Conservation (phyloP, 768 basidiomycete genomes). For the Fibroporia radiculosa region DNA sequence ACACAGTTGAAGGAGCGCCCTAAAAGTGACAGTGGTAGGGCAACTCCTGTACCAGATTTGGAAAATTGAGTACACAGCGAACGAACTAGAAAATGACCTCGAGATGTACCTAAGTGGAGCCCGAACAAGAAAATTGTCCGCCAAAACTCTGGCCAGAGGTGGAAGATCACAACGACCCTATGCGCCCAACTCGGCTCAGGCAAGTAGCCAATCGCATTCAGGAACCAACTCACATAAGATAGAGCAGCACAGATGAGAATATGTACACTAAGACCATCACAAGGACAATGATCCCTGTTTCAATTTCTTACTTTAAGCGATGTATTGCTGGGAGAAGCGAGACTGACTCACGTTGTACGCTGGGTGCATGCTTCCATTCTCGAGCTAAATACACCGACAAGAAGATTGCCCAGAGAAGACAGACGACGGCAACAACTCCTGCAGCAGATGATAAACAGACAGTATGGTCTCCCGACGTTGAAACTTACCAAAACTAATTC, state of each 20-base stretch:
- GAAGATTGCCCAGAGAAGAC: constrained; percentile 17
- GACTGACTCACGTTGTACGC: constrained; percentile 15
- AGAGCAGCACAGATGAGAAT: constrained; percentile 16
- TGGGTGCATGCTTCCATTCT: constrained; percentile 14
- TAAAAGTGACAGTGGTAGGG: constrained; percentile 16
- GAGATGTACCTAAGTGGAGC: constrained; percentile 17
- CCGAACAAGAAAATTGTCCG: constrained; percentile 16
- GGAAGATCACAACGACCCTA: constrained; percentile 21
- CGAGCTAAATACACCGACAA: constrained; percentile 18
- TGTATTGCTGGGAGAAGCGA: background rate
- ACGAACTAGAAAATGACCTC: background rate
- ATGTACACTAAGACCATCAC: constrained; percentile 15
- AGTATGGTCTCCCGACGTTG: background rate
- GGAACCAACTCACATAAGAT: constrained; percentile 23
- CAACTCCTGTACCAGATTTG: constrained; percentile 7
- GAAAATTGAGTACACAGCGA: background rate
- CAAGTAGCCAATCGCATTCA: no score
- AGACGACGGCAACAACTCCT: constrained; percentile 17
- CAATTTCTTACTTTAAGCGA: background rate
- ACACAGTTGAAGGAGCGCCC: constrained; percentile 15
- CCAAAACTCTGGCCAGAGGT: constrained; percentile 17
- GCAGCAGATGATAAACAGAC: background rate
- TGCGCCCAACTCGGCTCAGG: no score
- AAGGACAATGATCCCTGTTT: constrained; percentile 15
- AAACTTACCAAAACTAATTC: constrained; percentile 16